phyloP scores from a whole-genome alignment of 164 flowering plant genomes.

The Liquidambar formosana region DNA sequence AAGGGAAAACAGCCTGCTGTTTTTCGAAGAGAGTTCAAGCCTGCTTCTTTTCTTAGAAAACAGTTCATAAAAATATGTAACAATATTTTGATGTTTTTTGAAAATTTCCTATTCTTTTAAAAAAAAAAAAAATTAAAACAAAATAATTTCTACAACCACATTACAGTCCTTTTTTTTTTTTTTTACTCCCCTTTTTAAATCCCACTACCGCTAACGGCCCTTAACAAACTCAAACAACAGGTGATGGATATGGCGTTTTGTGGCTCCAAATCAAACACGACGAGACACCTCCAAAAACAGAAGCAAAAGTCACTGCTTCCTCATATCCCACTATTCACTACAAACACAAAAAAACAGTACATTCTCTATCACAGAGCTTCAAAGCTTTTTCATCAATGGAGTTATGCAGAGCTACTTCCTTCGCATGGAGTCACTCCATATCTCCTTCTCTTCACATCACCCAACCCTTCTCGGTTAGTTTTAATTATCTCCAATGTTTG shows the following conservation, averaged over 20 bases:
- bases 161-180: too few species aligned
- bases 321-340: conserved; percentile 1
- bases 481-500: neutral
- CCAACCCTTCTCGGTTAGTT: conserved; percentile 24
- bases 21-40: too few species aligned
- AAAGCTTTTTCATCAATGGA: conserved; percentile 29
- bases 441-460: conserved; percentile 41
- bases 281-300: neutral
- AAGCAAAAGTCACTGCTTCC: conserved; percentile 4
- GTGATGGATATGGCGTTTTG: conserved; percentile 11
- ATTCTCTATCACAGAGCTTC: neutral
- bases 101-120: too few species aligned
- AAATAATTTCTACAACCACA: too few species aligned
- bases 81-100: too few species aligned
- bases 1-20: too few species aligned
- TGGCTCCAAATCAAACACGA: conserved; percentile 47
- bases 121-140: too few species aligned
- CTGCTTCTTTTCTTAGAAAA: too few species aligned
- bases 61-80: too few species aligned
- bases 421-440: conserved; percentile 49
- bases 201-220: too few species aligned
- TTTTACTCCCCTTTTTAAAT: too few species aligned
- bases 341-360: neutral
- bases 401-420: conserved; percentile 36
- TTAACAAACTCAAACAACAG: too few species aligned